Evolutionary conservation across 2,329 filamentous ascomycete species (phyloP), one percentile per base, ranked within the genome.

Genomic region (Diaporthe velutina): DNA sequence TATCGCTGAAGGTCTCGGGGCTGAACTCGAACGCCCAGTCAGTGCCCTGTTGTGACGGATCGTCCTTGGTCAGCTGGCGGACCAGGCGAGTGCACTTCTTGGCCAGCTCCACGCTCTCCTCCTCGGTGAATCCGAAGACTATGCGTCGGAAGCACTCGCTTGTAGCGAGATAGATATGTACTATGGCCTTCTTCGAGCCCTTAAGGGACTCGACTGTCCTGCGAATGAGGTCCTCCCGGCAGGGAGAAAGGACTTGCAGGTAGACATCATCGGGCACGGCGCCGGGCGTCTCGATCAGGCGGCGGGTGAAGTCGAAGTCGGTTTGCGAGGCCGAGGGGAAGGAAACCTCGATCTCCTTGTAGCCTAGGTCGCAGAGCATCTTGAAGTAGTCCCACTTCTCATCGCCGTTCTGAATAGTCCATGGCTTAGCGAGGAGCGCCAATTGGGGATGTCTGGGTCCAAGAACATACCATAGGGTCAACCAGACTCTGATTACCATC

Each of bases 321-420:
- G 94, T 98, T 82, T 98, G 93, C 52, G 95, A 98, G 19, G 96
- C 95, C 0, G 95, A 98, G 67, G 96, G 96, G 85, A 98, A 98
- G 6, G 96, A 97, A 28, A 98, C 93, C 83, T 98, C 96, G 78
- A 98, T 98, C 86, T 98, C 96, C 86, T 98, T 98, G 89, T 97
- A 98, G 79, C 97, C 96, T 67, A 98, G 89, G 76, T 96, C 92
- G 80, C 93, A 91, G 71, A 98, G 91, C 95, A 98, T 97, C 85
- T 96, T 93, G 88, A 98, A 98, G 89, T 96, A 98, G 76, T 89
- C 88, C 91, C 94, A 97, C 86, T 98, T 98, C 88, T 98, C 95
- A 66, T 98, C 95, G 79, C 95, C 95, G 81, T 95, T 97, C 95
- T 97, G 80, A 45, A 22, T 22, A 33, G 57, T 13, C 10, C 8